Evolutionary conservation across 176 grass and related monocot species (phyloP).

Genomic region (Leersia perrieri): DNA sequence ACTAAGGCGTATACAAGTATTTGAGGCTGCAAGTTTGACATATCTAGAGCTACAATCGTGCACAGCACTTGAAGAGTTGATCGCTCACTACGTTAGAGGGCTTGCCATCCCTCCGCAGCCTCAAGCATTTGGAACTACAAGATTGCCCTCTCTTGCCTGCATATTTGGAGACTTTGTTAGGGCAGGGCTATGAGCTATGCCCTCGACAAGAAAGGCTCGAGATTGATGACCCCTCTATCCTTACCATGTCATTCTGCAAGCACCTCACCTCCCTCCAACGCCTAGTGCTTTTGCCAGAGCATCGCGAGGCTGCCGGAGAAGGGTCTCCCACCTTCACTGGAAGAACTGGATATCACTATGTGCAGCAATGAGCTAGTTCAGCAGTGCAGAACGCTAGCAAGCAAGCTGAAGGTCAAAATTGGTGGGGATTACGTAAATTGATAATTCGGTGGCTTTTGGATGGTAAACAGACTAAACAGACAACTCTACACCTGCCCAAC

Average conservation of each 20-base stretch:
- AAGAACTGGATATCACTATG: rapidly evolving
- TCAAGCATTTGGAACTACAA: rapidly evolving
- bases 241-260: conserved; percentile 19
- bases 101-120: not conserved
- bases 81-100: too few species aligned
- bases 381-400: not conserved
- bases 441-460: not conserved
- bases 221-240: not conserved
- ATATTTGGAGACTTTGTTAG: not conserved
- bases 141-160: rapidly evolving
- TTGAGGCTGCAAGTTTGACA: too few species aligned
- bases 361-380: not conserved
- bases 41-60: too few species aligned
- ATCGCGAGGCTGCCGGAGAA: not conserved
- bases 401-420: not conserved
- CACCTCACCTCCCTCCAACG: not conserved
- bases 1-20: too few species aligned
- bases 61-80: too few species aligned
- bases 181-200: not conserved
- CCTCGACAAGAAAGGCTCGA: not conserved
- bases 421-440: rapidly evolving
- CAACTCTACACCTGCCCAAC: not conserved
- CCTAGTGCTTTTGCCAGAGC: not conserved
- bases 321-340: not conserved
- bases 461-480: too few species aligned